Evolutionary conservation across 2,329 filamentous ascomycete species (phyloP), one percentile per base, ranked within the genome.

Genomic region (Chaetomium sp.): DNA sequence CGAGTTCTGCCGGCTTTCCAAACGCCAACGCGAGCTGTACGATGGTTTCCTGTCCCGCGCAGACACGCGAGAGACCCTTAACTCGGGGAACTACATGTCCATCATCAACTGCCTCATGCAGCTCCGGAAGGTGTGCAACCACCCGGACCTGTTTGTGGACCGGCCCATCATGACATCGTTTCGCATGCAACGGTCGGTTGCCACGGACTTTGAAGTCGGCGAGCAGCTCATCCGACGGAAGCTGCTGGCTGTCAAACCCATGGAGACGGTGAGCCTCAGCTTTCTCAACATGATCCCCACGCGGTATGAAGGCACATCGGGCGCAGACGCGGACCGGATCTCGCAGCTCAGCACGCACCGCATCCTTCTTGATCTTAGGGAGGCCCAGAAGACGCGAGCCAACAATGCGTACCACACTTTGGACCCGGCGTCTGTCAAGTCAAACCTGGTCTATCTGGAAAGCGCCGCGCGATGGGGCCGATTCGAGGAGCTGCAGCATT

Each of bases 21-120:
- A 97, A 70, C 86, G 94, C 32, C 94, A 99, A 68, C 85, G 94
- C 44, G 94, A 96, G 71, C 76, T 99, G 7, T 99, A 99, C 66
- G 94, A 99, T 71, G 92, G 92, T 1, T 99, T 97, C 71, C 84
- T 99, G 74, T 90, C 89, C 37, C 85, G 91, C 54, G 87, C 87
- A 3, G 90, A 96, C 65, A 97, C 94, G 0, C 86, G 90, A 61
- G 87, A 90, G 57, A 96, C 91, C 0, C 76, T 99, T 14, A 83
- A 89, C 2, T 95, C 89, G 1, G 94, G 94, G 34, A 99, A 97
- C 66, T 96, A 96, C 69, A 83, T 99, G 61, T 96, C 91, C 14
- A 96, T 99, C 69, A 97, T 97, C 72, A 96, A 96, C 69, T 97
- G 95, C 70, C 75, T 99, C 51, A 96, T 99, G 91, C 94, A 96